These are phyloP conservation scores for Nyssa sinensis DNA, from an alignment of 148 eudicot genomes.

Conservation along the genomic window DNA sequence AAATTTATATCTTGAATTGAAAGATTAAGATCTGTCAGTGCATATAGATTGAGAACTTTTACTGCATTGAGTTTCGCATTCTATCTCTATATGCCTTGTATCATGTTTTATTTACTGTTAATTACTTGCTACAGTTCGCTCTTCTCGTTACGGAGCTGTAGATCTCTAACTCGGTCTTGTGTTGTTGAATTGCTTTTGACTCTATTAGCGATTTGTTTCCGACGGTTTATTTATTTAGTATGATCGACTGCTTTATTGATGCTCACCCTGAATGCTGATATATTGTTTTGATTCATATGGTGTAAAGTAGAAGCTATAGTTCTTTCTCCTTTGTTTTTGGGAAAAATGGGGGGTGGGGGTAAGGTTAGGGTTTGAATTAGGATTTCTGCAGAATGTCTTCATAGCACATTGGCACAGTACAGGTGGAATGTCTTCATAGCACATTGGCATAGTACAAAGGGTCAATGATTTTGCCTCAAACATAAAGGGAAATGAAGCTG, in stretches of 20 bases:
- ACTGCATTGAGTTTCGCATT: not conserved
- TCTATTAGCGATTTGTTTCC: not conserved
- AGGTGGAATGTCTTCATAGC: not conserved
- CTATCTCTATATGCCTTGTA: not conserved
- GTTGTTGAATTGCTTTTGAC: not conserved
- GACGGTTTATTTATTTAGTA: not conserved
- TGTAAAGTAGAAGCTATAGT: not conserved
- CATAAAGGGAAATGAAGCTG: not conserved
- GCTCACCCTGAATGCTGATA: not conserved
- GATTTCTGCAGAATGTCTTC: not conserved
- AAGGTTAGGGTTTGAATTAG: constrained; percentile 10
- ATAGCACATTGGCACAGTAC: not conserved
- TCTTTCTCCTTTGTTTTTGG: not conserved
- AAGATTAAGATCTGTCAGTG: not conserved
- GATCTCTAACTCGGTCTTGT: not conserved
- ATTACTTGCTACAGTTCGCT: not conserved
- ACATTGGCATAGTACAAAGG: not conserved
- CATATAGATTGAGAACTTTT: constrained; percentile 8
- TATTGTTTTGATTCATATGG: not conserved
- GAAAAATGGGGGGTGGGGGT: not conserved
- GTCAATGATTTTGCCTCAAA: not conserved
- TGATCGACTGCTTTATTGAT: not conserved
- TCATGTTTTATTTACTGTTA: not conserved
- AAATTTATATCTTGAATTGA: not conserved
- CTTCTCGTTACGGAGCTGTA: not conserved